Percentiles rank a stretch among this genome's conserved stretches.
phyloP scores from a whole-genome alignment of 1,139 yeast genomes.

The Keqinozyma sinolaborantium region DNA sequence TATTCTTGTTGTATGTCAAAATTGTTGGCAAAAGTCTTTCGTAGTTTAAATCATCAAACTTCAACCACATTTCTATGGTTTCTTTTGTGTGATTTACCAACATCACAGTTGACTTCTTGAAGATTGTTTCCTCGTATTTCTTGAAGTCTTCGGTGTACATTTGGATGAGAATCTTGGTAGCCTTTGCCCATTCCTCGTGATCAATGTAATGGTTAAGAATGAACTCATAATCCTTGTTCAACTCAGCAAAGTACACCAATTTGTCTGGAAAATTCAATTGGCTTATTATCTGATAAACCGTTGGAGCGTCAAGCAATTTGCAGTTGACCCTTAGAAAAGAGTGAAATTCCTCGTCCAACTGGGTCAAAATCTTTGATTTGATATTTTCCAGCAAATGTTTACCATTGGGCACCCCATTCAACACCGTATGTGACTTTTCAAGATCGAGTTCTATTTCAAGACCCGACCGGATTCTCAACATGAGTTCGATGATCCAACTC shows the following conservation, averaged over 20 bases:
- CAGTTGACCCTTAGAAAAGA: slow-evolving; percentile 51
- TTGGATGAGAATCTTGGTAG: slow-evolving; percentile 54
- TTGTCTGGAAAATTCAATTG: slow-evolving; percentile 64
- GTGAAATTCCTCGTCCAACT: slow-evolving; percentile 35
- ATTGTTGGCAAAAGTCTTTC: slow-evolving; percentile 73
- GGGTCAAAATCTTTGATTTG: slow-evolving; percentile 10
- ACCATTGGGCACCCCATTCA: neutral
- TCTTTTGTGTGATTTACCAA: slow-evolving; percentile 64
- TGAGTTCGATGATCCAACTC: slow-evolving; percentile 77
- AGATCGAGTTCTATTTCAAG: slow-evolving; percentile 15
- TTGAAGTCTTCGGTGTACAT: slow-evolving; percentile 39
- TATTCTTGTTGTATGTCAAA: slow-evolving; percentile 57
- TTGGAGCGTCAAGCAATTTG: slow-evolving; percentile 52
- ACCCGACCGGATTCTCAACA: slow-evolving; percentile 23
- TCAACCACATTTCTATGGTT: slow-evolving; percentile 80
- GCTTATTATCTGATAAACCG: slow-evolving; percentile 69
- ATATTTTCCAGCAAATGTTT: slow-evolving; percentile 2
- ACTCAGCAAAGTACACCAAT: slow-evolving; percentile 63
- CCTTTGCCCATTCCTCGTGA: slow-evolving; percentile 68
- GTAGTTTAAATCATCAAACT: slow-evolving; percentile 47
- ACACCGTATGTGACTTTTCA: slow-evolving; percentile 3
- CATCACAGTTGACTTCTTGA: slow-evolving; percentile 65
- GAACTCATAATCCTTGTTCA: slow-evolving; percentile 65
- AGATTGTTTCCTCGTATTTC: slow-evolving; percentile 39
- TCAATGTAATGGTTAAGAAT: slow-evolving; percentile 70